phyloP scores from a whole-genome alignment of 257 asterid genomes.

The Paraleonurus japonicus region DNA sequence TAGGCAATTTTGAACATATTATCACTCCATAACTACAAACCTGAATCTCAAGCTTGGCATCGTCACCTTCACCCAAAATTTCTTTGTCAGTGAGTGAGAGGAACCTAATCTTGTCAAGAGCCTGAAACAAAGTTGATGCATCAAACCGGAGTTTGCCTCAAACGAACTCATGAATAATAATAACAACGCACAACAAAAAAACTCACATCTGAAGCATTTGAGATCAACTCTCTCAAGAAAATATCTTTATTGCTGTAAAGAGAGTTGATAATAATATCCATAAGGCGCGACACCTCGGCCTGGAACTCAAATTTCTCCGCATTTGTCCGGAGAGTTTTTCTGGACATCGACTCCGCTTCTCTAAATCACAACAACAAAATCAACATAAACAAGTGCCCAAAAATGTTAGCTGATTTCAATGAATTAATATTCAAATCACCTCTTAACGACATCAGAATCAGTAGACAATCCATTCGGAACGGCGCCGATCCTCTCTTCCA shows the following conservation, averaged over 20 bases:
- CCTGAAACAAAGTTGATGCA: conserved; percentile 40
- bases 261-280: conserved; percentile 94
- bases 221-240: conserved; percentile 91
- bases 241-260: conserved; percentile 92
- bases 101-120: conserved; percentile 89
- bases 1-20: background rate
- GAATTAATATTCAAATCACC: conserved; percentile 35
- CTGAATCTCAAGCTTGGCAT: conserved; percentile 88
- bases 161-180: background rate
- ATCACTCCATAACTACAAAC: conserved; percentile 33
- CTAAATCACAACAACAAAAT: conserved; percentile 37
- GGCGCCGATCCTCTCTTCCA: conserved; percentile 77
- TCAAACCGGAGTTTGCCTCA: conserved; percentile 4
- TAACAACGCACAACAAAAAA: background rate
- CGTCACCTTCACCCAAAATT: conserved; percentile 84
- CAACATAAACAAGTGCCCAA: background rate
- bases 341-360: conserved; percentile 83
- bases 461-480: conserved; percentile 80
- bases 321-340: conserved; percentile 57
- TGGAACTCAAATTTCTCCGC: conserved; percentile 93
- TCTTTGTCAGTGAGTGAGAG: conserved; percentile 86
- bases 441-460: conserved; percentile 76
- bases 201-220: conserved; percentile 95
- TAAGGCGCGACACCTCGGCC: conserved; percentile 93
- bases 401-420: background rate